Conservation (phyloP, 306 rosid species). For the Fagus sylvatica region DNA sequence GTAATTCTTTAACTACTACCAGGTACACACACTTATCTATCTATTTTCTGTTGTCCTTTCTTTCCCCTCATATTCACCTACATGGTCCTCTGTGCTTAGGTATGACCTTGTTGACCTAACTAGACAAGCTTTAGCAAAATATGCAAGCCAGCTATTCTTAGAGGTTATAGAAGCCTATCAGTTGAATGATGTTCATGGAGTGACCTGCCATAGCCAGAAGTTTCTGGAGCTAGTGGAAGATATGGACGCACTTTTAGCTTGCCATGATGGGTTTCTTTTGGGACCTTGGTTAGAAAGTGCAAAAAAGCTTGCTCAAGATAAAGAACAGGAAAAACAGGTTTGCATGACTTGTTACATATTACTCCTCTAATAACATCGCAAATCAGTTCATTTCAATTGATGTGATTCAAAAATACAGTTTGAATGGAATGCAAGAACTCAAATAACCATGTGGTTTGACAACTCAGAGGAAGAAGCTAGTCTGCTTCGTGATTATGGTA, state of each 20-base stretch:
- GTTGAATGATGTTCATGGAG: slow-evolving; percentile 36
- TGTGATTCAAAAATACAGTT: slow-evolving; percentile 45
- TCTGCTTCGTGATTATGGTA: slow-evolving; percentile 88
- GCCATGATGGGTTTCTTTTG: slow-evolving; percentile 86
- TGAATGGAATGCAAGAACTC: slow-evolving; percentile 96
- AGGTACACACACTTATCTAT: neutral
- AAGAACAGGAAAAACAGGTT: slow-evolving; percentile 81
- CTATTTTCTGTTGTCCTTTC: neutral
- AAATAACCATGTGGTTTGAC: slow-evolving; percentile 97
- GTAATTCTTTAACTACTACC: neutral
- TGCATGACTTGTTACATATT: neutral
- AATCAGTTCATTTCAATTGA: slow-evolving; percentile 11
- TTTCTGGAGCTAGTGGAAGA: slow-evolving; percentile 73
- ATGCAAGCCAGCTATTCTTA: slow-evolving; percentile 67
- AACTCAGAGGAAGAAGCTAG: slow-evolving; percentile 77
- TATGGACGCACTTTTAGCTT: slow-evolving; percentile 71
- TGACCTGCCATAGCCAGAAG: slow-evolving; percentile 43
- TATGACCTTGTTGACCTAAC: slow-evolving; percentile 87
- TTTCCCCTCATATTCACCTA: slow-evolving; percentile 5
- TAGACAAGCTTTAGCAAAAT: slow-evolving; percentile 82
- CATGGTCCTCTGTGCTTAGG: slow-evolving; percentile 45
- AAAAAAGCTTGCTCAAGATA: slow-evolving; percentile 67
- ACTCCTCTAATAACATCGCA: neutral
- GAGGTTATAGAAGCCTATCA: slow-evolving; percentile 63
- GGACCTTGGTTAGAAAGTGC: slow-evolving; percentile 93